Base-by-base conservation (phyloP, 345 rosid genomes). In the Sisymbrium irio region DNA sequence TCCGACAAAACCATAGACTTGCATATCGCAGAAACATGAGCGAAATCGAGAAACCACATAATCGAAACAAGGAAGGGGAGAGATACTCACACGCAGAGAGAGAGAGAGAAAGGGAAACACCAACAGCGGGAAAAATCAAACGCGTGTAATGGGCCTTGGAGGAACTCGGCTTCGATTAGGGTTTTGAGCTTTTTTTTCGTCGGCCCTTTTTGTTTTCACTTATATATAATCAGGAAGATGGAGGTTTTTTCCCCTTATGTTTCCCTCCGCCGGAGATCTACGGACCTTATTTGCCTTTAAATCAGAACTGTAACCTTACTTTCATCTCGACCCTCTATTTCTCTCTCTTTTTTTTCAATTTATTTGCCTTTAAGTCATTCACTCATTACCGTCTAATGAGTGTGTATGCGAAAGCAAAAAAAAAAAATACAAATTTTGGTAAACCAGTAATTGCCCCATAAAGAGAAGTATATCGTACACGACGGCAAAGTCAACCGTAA, bases 51-150 rank as follows among this genome's bases (percentile, higher is more conserved):
- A 22, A 22, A 22, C 2, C 25, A 22, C 25, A 22, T 22, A 22
- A 22, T 22, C 3, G 25, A 32, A 25, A 27, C 8, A 32, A 30
- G 46, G 62, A 58, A n/a, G n/a, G n/a, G 19, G 57, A 62, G 37
- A 62, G 50, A 45, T 19, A 27, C 41, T 27, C 73, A 55, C 7
- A 28, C 36, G 40, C 17, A 49, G 35, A 61, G 35, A 65, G 30
- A 46, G 35, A 46, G n/a, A n/a, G n/a, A 19, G 22, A n/a, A 57
- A 27, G n/a, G n/a, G n/a, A 54, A 20, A 58, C 3, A 47, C 49
- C 46, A 56, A 65, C 72, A 65, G 78, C 78, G 72, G 78, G 75
- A 67, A 75, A 46, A 62, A 30, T 69, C 51, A 45, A 65, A 74
- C 60, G 72, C 42, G 49, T 10, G 75, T 54, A 76, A 18, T 69